Evolutionary conservation across 495 filamentous ascomycete genomes (phyloP), one percentile per base, ranked within the genome.

Genomic region (Pseudotulostoma volvatum): DNA sequence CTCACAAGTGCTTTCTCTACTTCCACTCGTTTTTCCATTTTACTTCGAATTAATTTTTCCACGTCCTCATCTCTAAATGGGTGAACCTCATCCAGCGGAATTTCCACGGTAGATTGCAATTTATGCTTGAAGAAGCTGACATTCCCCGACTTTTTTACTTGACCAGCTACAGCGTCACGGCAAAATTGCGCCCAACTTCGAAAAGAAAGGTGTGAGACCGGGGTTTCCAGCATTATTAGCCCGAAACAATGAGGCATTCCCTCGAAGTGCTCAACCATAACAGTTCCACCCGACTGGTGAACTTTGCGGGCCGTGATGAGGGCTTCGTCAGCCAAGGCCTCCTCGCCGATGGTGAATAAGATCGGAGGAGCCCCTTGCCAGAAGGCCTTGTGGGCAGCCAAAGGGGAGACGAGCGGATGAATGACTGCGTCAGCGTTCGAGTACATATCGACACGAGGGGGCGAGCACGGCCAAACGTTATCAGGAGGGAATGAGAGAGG

Each of bases 241-340:
- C 66, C 75, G 52, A 92, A 93, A 42, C 79, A 82, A 51, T 96
- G 88, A 33, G 87, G 86, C 84, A 93, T 92, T 1, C 76, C 79
- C 54, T 88, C 81, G 46, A 75, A 93, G 55, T 84, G 69, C 48
- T 86, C 75, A 30, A 74, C 79, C 21, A 72, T 59, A 3, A 93
- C 73, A 1, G 54, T 45, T 1, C 80, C 81, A 9, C 78, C 77
- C 9, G 77, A 74, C 4, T 50, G 46, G 19, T 68, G 63, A 2
- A 83, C 61, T 23, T 68, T 65, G 5, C 67, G 57, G 9, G 79
- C 81, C 4, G 82, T 40, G 28, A 75, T 68, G 32, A 68, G 60
- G 37, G 64, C 71, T 49, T 90, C 83, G 53, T 94, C 85, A 1
- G 73, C 56, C 18, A 94, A 66, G 41, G 73, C 67, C 59, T 96